These are phyloP conservation scores for Penicillium flavigenum DNA, from an alignment of 495 filamentous ascomycete species.

Conservation along the genomic window DNA sequence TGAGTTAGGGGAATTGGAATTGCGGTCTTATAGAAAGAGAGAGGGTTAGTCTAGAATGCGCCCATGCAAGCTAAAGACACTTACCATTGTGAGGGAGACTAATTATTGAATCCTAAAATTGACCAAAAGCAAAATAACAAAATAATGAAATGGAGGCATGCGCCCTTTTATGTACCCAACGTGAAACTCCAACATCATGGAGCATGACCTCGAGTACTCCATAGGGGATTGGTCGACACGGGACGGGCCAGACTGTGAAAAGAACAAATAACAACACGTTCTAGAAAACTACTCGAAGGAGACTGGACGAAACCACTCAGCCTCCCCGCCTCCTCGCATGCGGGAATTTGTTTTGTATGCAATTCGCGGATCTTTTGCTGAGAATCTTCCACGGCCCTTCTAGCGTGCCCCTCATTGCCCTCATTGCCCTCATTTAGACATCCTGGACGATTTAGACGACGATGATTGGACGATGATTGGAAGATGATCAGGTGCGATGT, in stretches of 20 bases:
- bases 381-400: conserved; percentile 25
- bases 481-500: neutral
- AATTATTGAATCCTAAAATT: neutral
- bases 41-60: conserved; percentile 10
- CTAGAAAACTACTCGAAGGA: conserved; percentile 7
- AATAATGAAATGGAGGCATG: neutral
- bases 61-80: conserved; percentile 11
- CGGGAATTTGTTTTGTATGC: conserved; percentile 23
- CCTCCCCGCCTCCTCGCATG: conserved; percentile 20
- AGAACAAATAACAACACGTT: neutral
- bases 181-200: neutral
- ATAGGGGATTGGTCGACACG: conserved; percentile 7
- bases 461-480: conserved; percentile 9
- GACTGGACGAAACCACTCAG: conserved; percentile 12
- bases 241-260: conserved; percentile 5
- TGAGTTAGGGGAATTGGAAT: conserved; percentile 10
- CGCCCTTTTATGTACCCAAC: conserved; percentile 12
- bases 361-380: conserved; percentile 23
- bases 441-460: neutral
- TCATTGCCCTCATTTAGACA: neutral
- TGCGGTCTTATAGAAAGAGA: conserved; percentile 20
- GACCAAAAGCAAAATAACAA: conserved; percentile 1
- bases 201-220: neutral
- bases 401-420: conserved; percentile 13
- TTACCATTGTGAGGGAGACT: conserved; percentile 28